Conservation (phyloP, 805 yeast species). For the Jamesozyma spencerorum region DNA sequence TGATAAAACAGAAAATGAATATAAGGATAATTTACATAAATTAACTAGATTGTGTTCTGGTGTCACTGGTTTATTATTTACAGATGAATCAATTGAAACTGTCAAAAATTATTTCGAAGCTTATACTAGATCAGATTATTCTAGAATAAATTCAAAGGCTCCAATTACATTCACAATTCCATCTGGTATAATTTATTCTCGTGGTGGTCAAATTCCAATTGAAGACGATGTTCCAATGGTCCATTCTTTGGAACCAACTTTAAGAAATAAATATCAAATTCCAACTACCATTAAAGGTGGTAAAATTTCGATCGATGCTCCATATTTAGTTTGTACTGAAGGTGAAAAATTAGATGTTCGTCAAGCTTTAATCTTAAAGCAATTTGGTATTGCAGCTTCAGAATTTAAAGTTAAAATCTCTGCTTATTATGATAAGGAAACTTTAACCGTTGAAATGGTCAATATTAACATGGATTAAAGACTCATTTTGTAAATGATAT, state of each 20-base stretch:
- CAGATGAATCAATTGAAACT: slow-evolving; percentile 81
- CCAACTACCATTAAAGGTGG: slow-evolving; percentile 90
- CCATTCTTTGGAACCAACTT: slow-evolving; percentile 87
- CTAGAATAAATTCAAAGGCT: slow-evolving; percentile 79
- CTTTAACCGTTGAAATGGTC: slow-evolving; percentile 27
- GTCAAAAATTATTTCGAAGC: slow-evolving; percentile 81
- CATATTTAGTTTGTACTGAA: slow-evolving; percentile 67
- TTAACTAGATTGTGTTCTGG: slow-evolving; percentile 60
- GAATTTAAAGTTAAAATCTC: slow-evolving; percentile 74
- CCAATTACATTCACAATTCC: slow-evolving; percentile 83
- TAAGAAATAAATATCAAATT: slow-evolving; percentile 80
- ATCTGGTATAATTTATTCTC: slow-evolving; percentile 82
- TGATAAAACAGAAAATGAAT: slow-evolving; percentile 78
- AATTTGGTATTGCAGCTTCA: slow-evolving; percentile 90
- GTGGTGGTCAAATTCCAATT: slow-evolving; percentile 83
- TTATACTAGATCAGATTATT: slow-evolving; percentile 71
- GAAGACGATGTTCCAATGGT: slow-evolving; percentile 97
- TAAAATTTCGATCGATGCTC: slow-evolving; percentile 67
- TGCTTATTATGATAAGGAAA: slow-evolving; percentile 70
- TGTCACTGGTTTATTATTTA: slow-evolving; percentile 78
- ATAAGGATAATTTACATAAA: slow-evolving; percentile 70
- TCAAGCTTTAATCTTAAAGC: slow-evolving; percentile 85
- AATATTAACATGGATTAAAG: slow-evolving; percentile 29
- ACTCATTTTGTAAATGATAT: not conserved
- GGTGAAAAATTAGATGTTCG: slow-evolving; percentile 80